Base-by-base conservation (phyloP, 2,329 filamentous ascomycete species). In the Plenodomus lindquistii region DNA sequence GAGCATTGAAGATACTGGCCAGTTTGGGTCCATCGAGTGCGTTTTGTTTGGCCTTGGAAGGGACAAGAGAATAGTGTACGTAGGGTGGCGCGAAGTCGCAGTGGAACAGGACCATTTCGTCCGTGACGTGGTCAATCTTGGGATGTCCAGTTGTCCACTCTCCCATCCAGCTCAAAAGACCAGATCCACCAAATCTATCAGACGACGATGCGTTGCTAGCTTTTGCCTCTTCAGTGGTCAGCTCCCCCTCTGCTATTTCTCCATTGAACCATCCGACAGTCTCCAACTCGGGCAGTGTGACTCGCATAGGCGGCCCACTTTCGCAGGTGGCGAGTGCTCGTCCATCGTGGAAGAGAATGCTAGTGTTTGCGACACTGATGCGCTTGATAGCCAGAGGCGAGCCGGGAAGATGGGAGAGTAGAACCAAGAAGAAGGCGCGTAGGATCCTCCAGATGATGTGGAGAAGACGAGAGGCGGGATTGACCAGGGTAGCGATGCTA, bases 91-190 rank as follows among this genome's bases (percentile, higher is more conserved):
- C 62, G 55, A 88, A 88, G 1, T 82, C 84, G 24, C 82, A 82
- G 60, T 89, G 86, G 57, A 87, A 88, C 0, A 87, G 75, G 4
- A 89, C 75, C 67, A 89, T 76, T 63, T 89, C 85, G 35, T 83
- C 82, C 0, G 85, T 86, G 0, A 69, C 59, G 0, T 81, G 82
- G 56, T 90, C 87, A 41, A 89, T 79, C 52, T 84, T 82, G 6
- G 86, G 87, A 65, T 88, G 85, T 17, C 83, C 83, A 1, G 86
- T 89, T 0, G 85, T 87, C 85, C 85, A 88, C 65, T 88, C 85
- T 54, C 79, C 82, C 80, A 88, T 84, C 62, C 83, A 88, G 31
- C 79, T 78, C 19, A 85, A 63, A 2, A 81, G 52, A 0, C 84
- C 82, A 1, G 75, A 63, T 7, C 82, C 83, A 4, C 84, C 83